Base-by-base conservation (phyloP, 2,329 filamentous ascomycete species). In the Hymenoscyphus linearis region DNA sequence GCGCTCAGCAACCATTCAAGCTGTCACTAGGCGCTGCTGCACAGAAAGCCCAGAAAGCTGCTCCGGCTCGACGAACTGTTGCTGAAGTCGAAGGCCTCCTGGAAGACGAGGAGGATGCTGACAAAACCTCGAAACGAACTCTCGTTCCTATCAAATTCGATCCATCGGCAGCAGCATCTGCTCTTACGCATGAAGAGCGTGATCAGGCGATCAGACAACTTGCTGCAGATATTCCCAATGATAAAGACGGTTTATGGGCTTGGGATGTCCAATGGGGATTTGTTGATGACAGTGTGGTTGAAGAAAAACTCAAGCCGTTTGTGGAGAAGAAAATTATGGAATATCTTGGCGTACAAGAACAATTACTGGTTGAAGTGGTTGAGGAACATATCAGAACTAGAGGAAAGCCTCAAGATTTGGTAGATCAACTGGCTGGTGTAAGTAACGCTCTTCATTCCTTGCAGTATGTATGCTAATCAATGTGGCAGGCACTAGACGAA, bases 321-420 rank as follows among this genome's bases (percentile, higher is more conserved):
- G 91, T 98, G 60, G 92, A 96, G 79, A 96, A 96, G 83, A 99
- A 98, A 82, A 91, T 98, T 68, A 88, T 99, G 63, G 95, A 99
- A 76, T 96, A 95, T 70, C 83, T 99, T 55, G 96, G 96, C 62
- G 90, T 99, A 61, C 92, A 98, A 76, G 95, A 99, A 75, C 91
- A 98, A 76, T 87, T 97, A 78, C 80, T 99, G 55, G 92, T 99
- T 35, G 93, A 96, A 72, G 88, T 95, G 52, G 91, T 98, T 44
- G 88, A 97, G 72, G 89, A 92, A 70, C 91, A 96, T 75, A 78
- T 99, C 65, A 84, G 88, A 66, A 87, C 86, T 69, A 86, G 88
- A 68, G 87, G 86, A 27, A 83, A 82, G 65, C 90, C 95, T n/a
- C 82, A 86, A 63, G 89, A 89, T 60, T 75, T 99, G 69, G 90